Base-by-base conservation (phyloP, 257 asterid species). In the Phtheirospermum japonicum region DNA sequence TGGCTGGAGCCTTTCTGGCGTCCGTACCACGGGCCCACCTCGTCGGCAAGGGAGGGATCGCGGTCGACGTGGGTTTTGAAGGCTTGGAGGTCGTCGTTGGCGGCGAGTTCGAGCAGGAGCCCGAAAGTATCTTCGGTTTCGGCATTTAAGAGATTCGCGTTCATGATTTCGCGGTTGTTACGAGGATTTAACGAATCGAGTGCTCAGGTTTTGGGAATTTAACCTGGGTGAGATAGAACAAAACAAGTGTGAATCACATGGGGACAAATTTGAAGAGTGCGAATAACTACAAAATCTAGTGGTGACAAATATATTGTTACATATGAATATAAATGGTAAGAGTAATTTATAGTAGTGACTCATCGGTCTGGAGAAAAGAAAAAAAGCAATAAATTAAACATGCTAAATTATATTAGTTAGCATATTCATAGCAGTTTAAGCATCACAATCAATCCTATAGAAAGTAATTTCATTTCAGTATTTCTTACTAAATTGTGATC, bases 11-110 rank as follows among this genome's bases (percentile, higher is more conserved):
- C 94, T 23, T 77, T 86, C 67, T 73, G 79, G 9, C 91, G 88
- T 10, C 94, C 89, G 42, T 89, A 89, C 97, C 97, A 89, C 23
- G 61, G 59, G 19, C 92, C 97, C 12, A 74, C 84, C 66, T 81
- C 94, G 11, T 85, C 81, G 46, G 83, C 67, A 20, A 72, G 65
- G 7, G 81, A 67, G 0, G 85, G 81, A 7, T 81, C 78, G 13
- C 16, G 65, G 5, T 75, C 85, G 1, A 71, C 62, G 28, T 55
- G 76, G 69, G 57, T 72, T 59, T 71, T 75, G 49, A 83, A 81
- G 16, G 79, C 83, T 40, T 73, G 85, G 2, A 83, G 16, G 59
- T 89, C 94, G 65, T 89, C 78, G 78, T 83, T 81, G 63, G 97
- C 94, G 0, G 92, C 95, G 46, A 86, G 82, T 36, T 89, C 97